Conservation (phyloP, 495 filamentous ascomycete species). For the Pyronema omphalodes region DNA sequence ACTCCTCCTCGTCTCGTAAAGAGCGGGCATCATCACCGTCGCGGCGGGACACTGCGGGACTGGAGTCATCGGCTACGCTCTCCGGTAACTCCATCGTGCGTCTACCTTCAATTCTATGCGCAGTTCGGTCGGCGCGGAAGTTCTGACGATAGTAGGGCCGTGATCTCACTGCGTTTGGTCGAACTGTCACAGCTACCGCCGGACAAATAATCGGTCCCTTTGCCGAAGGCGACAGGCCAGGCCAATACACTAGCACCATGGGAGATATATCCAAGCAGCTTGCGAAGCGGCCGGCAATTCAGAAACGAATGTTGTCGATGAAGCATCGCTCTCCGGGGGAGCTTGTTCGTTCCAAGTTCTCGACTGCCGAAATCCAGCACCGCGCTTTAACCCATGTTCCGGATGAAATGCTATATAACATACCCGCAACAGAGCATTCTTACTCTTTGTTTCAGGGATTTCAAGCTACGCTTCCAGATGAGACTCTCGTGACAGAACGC, state of each 20-base stretch:
- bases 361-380: constrained; percentile 81
- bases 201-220: constrained; percentile 64
- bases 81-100: constrained; percentile 3
- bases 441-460: constrained; percentile 97
- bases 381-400: constrained; percentile 75
- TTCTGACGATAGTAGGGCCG: constrained; percentile 40
- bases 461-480: constrained; percentile 70
- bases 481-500: constrained; percentile 26
- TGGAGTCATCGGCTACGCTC: background rate
- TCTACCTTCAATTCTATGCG: background rate
- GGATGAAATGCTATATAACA: constrained; percentile 72
- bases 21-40: background rate
- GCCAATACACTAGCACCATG: constrained; percentile 71
- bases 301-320: constrained; percentile 77
- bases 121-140: background rate
- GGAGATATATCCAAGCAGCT: constrained; percentile 76
- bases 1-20: background rate
- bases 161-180: constrained; percentile 77
- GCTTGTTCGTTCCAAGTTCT: constrained; percentile 79
- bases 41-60: background rate
- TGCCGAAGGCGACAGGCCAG: constrained; percentile 38
- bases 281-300: constrained; percentile 50
- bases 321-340: constrained; percentile 78
- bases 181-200: constrained; percentile 88
- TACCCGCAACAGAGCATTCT: constrained; percentile 64